Evolutionary conservation across 2,329 filamentous ascomycete genomes (phyloP), one percentile per base, ranked within the genome.

Genomic region (Lachnellula arida): DNA sequence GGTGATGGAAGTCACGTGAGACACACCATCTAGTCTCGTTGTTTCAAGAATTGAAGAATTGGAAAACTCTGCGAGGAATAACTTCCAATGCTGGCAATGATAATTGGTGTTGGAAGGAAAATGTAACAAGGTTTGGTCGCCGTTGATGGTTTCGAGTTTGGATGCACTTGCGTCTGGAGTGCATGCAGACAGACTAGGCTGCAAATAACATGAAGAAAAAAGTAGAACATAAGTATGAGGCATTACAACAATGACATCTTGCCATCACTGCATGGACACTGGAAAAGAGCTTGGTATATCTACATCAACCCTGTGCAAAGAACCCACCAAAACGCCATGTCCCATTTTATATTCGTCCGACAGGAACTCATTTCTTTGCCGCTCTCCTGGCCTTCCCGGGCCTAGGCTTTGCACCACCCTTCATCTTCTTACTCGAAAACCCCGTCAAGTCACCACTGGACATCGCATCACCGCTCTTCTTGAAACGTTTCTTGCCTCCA

Each of bases 401-500:
- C 59, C 79, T 71, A 65, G 76, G 74, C 43, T 71, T 66, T 44
- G 72, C 67, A n/a, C 63, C 64, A 5, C 76, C 79, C 80, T 96
- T 96, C 90, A 96, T 96, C 75, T 85, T 88, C 78, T 87, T 91
- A 39, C 80, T 81, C 53, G 87, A 91, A 76, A 95, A 97, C 1
- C 82, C 84, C 60, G 84, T 84, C 64, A 95, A 75, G 72, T 99
- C 94, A 59, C 84, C 87, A 47, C 86, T 91, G 62, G 89, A 95
- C 60, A 81, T 71, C 49, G 92, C 91, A 73, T 97, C 92, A 64
- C 91, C 91, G 59, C 91, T 96, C 83, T 99, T 99, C 55, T 81
- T 75, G 71, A 91, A 86, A 54, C 88, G 81, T 81, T 99, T 99
- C 84, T 96, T 97, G 66, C 94, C 94, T 58, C 94, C 94, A 69